Base-by-base conservation (phyloP, 1,139 yeast genomes). In the Blastobotrys aristatus region DNA sequence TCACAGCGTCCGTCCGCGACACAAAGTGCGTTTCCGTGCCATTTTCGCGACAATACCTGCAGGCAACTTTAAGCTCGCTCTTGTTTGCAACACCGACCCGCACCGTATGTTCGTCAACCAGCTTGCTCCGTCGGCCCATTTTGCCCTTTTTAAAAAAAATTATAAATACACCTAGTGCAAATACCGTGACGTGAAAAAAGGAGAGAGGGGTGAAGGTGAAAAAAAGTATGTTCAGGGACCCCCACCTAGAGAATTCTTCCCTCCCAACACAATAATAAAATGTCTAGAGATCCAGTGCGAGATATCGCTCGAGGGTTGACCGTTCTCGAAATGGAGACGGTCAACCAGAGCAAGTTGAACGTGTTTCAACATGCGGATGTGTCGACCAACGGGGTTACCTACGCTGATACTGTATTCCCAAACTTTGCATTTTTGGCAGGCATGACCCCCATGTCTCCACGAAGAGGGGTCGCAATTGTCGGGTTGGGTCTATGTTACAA, bases 321-420 rank as follows among this genome's bases (percentile, higher is more conserved):
- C 20, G 59, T 68, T 48, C 61, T 66, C n/a, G 71, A 68, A 48
- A 66, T 66, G 70, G 68, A 65, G 53, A 51, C 58, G 4, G 62
- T 60, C 30, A 64, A 66, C 46, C 55, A 57, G 20, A 53, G 61
- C 27, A 54, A 53, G 20, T 48, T 56, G 36, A 41, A 55, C 16
- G 42, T 55, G n/a, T 52, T 63, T 22, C 48, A 52, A 18, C 70
- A 66, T 50, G 66, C 69, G 5, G 48, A 54, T 11, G 57, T 62
- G n/a, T 59, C 58, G 2, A 58, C 55, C 22, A 57, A 57, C 43
- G 45, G 53, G 17, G 50, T 67, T 40, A 59, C 62, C 20, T 65
- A 64, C 50, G 69, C 69, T 18, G 71, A 66, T 51, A 65, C 71
- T 2, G 59, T 68, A n/a, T 63, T 66, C 53, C 72, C 72, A 5